phyloP scores from a whole-genome alignment of 495 filamentous ascomycete genomes.

The Venustampulla echinocandica region DNA sequence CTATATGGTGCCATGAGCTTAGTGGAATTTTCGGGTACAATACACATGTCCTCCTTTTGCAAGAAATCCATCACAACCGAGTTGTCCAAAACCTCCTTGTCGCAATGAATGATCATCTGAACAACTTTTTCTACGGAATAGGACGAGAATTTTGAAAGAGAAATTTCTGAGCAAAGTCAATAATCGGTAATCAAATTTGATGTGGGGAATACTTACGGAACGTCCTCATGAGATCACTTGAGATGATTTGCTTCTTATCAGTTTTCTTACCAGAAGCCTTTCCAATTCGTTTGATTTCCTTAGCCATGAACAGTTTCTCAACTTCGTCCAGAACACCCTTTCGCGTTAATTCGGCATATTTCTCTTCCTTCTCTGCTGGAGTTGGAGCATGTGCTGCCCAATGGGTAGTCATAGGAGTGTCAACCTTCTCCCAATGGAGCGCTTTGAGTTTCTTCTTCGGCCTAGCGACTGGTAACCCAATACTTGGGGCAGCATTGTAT shows the following conservation, averaged over 20 bases:
- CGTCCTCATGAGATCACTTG: conserved; percentile 78
- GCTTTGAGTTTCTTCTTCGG: conserved; percentile 99
- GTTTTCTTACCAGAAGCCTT: conserved; percentile 57
- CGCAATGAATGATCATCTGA: conserved; percentile 92
- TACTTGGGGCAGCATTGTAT: conserved; percentile 32
- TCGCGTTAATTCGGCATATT: conserved; percentile 83
- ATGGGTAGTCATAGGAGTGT: conserved; percentile 85
- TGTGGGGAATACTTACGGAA: conserved; percentile 49
- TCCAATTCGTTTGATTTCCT: conserved; percentile 86
- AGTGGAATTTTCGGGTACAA: conserved; percentile 77
- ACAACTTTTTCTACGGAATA: conserved; percentile 72
- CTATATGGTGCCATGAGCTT: conserved; percentile 93
- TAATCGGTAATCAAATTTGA: background rate
- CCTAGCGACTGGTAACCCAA: conserved; percentile 63
- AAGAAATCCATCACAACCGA: conserved; percentile 95
- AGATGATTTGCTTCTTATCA: conserved; percentile 97
- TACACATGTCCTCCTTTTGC: conserved; percentile 83
- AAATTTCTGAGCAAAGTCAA: conserved; percentile 54
- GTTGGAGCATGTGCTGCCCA: conserved; percentile 86
- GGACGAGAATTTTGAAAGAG: conserved; percentile 80
- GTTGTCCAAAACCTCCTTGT: conserved; percentile 85
- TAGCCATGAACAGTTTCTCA: conserved; percentile 93
- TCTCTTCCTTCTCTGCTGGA: conserved; percentile 77
- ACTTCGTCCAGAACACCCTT: conserved; percentile 96
- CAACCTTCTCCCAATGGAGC: conserved; percentile 98